Conservation (phyloP, 2,329 filamentous ascomycete species). For the Ophiostoma perfectum region DNA sequence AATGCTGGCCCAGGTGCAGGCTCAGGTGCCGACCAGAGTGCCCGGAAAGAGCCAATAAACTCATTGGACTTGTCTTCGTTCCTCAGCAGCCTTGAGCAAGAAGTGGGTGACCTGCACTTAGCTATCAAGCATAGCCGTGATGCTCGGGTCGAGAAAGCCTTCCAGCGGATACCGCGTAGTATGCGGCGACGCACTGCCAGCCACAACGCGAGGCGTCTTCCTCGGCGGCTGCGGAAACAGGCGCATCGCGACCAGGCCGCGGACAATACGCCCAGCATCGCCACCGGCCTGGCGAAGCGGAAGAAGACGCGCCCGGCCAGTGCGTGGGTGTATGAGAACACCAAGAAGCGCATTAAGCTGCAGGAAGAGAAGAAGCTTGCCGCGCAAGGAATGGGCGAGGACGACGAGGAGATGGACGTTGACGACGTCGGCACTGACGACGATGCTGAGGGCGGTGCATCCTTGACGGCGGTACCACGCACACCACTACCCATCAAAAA, state of each 20-base stretch:
- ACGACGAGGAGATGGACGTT: not conserved
- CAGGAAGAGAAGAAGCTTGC: constrained; percentile 24
- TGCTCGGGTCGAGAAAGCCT: constrained; percentile 58
- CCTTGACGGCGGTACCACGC: constrained; percentile 47
- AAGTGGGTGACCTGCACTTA: constrained; percentile 78
- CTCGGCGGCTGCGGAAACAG: constrained; percentile 64
- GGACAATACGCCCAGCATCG: constrained; percentile 83
- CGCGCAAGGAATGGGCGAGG: not conserved
- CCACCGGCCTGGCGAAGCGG: constrained; percentile 42
- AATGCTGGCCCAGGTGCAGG: not conserved
- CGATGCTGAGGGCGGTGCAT: constrained; percentile 33
- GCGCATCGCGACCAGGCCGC: constrained; percentile 72
- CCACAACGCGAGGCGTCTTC: constrained; percentile 89
- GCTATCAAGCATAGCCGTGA: constrained; percentile 64
- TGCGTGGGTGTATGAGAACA: constrained; percentile 26
- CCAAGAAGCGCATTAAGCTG: constrained; percentile 33
- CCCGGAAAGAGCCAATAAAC: constrained; percentile 47
- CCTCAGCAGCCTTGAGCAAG: constrained; percentile 77
- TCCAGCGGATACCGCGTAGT: constrained; percentile 82
- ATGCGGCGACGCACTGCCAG: constrained; percentile 84
- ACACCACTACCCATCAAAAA: constrained; percentile 76
- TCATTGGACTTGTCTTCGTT: constrained; percentile 82
- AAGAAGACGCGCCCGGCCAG: constrained; percentile 35
- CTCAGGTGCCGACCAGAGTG: not conserved
- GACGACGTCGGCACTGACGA: not conserved